Conservation (phyloP, 495 filamentous ascomycete genomes). For the Neurospora intermedia region DNA sequence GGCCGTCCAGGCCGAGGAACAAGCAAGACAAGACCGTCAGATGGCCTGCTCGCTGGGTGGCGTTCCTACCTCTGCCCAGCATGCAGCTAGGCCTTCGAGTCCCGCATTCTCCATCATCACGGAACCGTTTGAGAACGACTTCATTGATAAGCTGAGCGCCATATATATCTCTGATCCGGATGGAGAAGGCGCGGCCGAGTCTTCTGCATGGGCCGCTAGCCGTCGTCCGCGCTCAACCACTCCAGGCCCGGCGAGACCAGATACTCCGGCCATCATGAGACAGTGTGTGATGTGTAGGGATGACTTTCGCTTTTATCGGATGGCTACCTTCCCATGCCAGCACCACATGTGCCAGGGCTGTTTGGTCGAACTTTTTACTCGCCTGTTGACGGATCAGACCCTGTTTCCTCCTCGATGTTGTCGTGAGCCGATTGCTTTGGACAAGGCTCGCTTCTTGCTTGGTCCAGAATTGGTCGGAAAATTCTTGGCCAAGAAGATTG, state of each 20-base stretch:
- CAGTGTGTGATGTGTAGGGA: slow-evolving; percentile 10
- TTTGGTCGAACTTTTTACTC: slow-evolving; percentile 27
- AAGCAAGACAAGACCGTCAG: slow-evolving; percentile 13
- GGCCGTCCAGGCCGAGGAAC: slow-evolving; percentile 11
- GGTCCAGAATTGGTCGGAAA: slow-evolving; percentile 11
- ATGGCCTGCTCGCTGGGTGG: slow-evolving; percentile 3
- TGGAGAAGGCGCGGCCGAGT: not conserved
- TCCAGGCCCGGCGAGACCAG: not conserved
- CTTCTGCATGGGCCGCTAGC: slow-evolving; percentile 8
- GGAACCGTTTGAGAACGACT: not conserved
- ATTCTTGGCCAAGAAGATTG: slow-evolving; percentile 32
- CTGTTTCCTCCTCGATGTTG: slow-evolving; percentile 46
- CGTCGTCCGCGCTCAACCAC: not conserved
- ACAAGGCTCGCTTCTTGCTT: slow-evolving; percentile 22
- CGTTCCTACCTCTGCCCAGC: not conserved
- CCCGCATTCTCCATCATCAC: not conserved
- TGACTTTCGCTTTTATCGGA: not conserved
- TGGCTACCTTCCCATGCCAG: slow-evolving; percentile 19
- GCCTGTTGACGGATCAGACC: slow-evolving; percentile 34
- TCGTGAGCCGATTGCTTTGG: slow-evolving; percentile 26
- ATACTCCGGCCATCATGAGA: not conserved
- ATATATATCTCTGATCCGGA: not conserved
- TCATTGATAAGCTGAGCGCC: not conserved
- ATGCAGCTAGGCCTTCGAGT: not conserved
- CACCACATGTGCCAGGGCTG: slow-evolving; percentile 42